A percentile compares a stretch with the other conserved stretches of the same genome.
phyloP scores from a whole-genome alignment of 148 eudicot genomes.

The Linanthus parryae region DNA sequence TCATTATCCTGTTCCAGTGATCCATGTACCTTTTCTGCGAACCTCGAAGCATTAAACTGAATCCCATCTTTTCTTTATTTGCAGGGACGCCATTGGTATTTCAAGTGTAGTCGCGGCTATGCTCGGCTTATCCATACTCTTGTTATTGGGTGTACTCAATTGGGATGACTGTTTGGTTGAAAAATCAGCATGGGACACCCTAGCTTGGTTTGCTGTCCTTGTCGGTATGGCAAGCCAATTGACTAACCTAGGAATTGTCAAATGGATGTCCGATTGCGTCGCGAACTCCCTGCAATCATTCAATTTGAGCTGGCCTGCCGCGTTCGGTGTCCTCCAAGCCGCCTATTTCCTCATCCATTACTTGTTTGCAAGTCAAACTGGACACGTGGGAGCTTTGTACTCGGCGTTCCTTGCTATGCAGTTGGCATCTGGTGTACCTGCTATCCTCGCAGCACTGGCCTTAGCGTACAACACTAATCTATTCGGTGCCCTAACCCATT shows the following conservation, averaged over 20 bases:
- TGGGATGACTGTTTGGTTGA: conserved; percentile 95
- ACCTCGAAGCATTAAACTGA: no score
- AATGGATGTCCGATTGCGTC: conserved; percentile 88
- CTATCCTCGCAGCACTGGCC: conserved; percentile 67
- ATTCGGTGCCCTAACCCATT: conserved; percentile 89
- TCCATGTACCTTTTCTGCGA: no score
- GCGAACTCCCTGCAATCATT: conserved; percentile 55
- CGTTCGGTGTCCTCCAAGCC: conserved; percentile 82
- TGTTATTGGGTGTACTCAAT: conserved; percentile 71
- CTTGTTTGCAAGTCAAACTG: conserved; percentile 93
- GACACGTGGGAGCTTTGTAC: conserved; percentile 93
- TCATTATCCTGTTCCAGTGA: no score
- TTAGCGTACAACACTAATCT: conserved; percentile 86
- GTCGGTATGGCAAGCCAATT: conserved; percentile 97
- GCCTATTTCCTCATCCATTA: conserved; percentile 90
- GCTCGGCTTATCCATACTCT: conserved; percentile 83
- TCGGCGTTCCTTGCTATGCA: conserved; percentile 93
- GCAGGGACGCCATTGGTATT: conserved; percentile 74
- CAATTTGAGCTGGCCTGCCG: conserved; percentile 90
- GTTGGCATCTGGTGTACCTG: conserved; percentile 92
- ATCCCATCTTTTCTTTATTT: no score
- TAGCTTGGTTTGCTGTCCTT: conserved; percentile 96
- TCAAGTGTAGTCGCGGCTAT: conserved; percentile 98
- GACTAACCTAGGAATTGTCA: conserved; percentile 80
- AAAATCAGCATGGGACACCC: conserved; percentile 98